Conservation (phyloP, 176 grass and related monocot species). For the Triticum urartu region DNA sequence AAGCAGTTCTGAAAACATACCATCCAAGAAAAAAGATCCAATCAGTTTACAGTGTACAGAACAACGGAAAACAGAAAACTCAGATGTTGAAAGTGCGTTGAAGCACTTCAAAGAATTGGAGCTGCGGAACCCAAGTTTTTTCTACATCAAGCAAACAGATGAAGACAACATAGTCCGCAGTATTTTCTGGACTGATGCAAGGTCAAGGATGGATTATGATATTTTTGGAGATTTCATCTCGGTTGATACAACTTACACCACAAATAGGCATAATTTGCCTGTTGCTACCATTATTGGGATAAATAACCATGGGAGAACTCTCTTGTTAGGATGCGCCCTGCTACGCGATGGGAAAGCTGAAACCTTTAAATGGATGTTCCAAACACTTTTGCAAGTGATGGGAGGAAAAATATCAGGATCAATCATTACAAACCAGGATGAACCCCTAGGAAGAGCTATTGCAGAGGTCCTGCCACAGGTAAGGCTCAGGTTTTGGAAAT, state of each 20-base stretch:
- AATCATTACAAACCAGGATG: constrained; percentile 29
- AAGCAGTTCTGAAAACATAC: neutral
- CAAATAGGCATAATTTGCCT: constrained; percentile 25
- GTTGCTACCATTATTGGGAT: constrained; percentile 28
- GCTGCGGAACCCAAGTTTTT: constrained; percentile 11
- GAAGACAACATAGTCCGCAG: neutral
- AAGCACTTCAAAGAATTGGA: constrained; percentile 15
- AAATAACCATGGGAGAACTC: constrained; percentile 20
- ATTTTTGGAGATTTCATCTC: constrained; percentile 26
- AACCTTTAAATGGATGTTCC: constrained; percentile 30
- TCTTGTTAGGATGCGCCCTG: constrained; percentile 21
- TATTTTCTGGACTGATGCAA: constrained; percentile 28
- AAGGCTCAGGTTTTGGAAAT: constrained; percentile 13
- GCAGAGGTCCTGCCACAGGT: constrained; percentile 4
- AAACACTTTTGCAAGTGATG: constrained; percentile 26
- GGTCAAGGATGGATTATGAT: constrained; percentile 21
- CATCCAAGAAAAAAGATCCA: neutral
- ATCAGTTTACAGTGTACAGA: neutral
- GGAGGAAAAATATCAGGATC: constrained; percentile 19
- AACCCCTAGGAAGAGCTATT: constrained; percentile 23
- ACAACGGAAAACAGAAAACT: constrained; percentile 5
- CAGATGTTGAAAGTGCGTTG: constrained; percentile 14
- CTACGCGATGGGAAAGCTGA: neutral
- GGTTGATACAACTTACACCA: constrained; percentile 28
- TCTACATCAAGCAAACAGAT: constrained; percentile 1